Percentiles rank a stretch among this genome's conserved stretches.
Conservation (phyloP, 2,329 filamentous ascomycete genomes). For the Colletotrichum chlorophyti region DNA sequence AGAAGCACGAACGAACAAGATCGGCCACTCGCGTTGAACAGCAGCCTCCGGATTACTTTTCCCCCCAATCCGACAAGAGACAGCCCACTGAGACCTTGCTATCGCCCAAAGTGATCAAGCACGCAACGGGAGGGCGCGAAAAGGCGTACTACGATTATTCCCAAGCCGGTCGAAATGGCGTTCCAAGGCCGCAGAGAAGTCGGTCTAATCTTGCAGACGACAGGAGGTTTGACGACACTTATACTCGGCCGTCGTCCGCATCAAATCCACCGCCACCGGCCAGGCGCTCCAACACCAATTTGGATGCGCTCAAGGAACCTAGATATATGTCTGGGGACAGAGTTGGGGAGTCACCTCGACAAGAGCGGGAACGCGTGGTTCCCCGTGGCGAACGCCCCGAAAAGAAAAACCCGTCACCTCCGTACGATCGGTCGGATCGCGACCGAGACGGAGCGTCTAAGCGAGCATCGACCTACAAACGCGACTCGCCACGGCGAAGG, state of each 20-base stretch:
- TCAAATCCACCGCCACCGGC: constrained; percentile 30
- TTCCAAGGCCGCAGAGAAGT: constrained; percentile 38
- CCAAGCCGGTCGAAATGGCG: constrained; percentile 31
- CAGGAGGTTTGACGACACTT: constrained; percentile 31
- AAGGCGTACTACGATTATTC: constrained; percentile 46
- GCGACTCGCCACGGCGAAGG: constrained; percentile 34
- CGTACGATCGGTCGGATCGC: constrained; percentile 34
- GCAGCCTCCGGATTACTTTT: constrained; percentile 40
- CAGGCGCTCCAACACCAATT: constrained; percentile 36
- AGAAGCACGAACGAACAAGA: constrained; percentile 42
- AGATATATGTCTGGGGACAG: constrained; percentile 43
- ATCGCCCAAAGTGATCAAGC: constrained; percentile 51
- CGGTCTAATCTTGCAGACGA: constrained; percentile 38
- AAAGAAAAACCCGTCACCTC: constrained; percentile 41
- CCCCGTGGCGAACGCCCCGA: constrained; percentile 27
- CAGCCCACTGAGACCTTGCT: constrained; percentile 43
- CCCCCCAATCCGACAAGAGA: constrained; percentile 33
- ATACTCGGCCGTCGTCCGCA: constrained; percentile 37
- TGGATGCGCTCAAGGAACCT: constrained; percentile 35
- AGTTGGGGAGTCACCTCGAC: constrained; percentile 34
- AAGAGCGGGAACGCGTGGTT: constrained; percentile 21
- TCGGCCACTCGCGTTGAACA: constrained; percentile 41
- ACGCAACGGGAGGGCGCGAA: constrained; percentile 49
- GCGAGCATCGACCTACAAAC: constrained; percentile 36
- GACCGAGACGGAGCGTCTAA: constrained; percentile 33